Base-by-base conservation (phyloP, 345 rosid genomes). In the Aethionema arabicum region DNA sequence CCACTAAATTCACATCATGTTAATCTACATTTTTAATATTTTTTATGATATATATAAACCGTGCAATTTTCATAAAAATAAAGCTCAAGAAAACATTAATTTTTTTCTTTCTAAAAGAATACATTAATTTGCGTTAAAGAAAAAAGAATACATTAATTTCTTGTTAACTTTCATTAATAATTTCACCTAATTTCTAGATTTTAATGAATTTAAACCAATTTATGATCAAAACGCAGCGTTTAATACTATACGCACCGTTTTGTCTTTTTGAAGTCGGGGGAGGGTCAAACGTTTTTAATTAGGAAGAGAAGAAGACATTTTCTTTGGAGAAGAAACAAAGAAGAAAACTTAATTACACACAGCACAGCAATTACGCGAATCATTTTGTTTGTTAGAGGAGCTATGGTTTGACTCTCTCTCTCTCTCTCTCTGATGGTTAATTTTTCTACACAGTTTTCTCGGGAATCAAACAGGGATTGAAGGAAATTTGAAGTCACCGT, bases 1-100 rank as follows among this genome's bases (percentile, higher is more conserved):
- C 65, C 43, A 43, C 65, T 42, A 35, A 12, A 36, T 51, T 57
- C 13, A 42, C 35, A 38, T 49, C 53, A 50, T 70, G 42, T 70
- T 57, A 50, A 57, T 70, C 29, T 50, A 0, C 41, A 63, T 55
- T 32, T 62, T 12, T 5, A 6, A n/a, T 59, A 9, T 8, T 13
- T 52, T 4, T 48, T 40, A 21, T 13, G 74, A 39, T 21, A 21
- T 21, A 1, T 21, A 21, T 21, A 21, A 21, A 21, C 27, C 27
- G 27, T 21, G 27, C 27, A 21, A 21, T 21, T 21, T 21, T 21
- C 2, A 21, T 21, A 21, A 21, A 21, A 21, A 21, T 21, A 21
- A 21, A 21, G 27, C 27, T 21, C 27, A 21, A 21, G 27, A 21
- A 21, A 1, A 21, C 27, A 21, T 21, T 21, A 21, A 21, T 21